Conservation (phyloP, 2,329 filamentous ascomycete genomes). For the Diaporthe sp. region DNA sequence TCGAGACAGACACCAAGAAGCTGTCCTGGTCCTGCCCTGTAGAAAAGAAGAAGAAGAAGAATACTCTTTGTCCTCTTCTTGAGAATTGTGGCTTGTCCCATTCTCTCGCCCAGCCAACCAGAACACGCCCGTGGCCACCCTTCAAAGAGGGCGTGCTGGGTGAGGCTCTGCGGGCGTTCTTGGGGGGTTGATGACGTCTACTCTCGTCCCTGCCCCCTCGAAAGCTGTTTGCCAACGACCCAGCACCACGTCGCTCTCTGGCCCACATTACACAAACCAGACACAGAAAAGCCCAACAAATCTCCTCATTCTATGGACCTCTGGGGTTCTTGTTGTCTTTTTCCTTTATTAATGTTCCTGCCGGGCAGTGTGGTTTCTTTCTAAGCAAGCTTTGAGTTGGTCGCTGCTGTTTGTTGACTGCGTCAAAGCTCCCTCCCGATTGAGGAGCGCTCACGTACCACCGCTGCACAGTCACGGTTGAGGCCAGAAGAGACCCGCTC, state of each 20-base stretch:
- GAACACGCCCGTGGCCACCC: neutral
- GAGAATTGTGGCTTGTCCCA: neutral
- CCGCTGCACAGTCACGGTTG: neutral
- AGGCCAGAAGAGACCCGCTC: constrained; percentile 6
- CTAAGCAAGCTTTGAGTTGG: neutral
- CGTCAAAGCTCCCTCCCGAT: constrained; percentile 21
- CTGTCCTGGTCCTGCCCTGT: neutral
- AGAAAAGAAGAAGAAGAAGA: neutral
- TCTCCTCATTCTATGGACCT: constrained; percentile 15
- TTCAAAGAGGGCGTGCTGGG: neutral
- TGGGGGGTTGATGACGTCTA: constrained; percentile 17
- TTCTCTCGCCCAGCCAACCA: constrained; percentile 6
- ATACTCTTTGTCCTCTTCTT: neutral
- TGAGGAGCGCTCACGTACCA: neutral
- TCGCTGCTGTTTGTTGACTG: constrained; percentile 7
- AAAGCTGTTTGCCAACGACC: constrained; percentile 18
- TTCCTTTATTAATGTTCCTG: neutral
- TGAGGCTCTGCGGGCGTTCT: constrained; percentile 6
- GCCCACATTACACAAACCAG: constrained; percentile 15
- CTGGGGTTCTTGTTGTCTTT: neutral
- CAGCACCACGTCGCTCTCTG: constrained; percentile 14
- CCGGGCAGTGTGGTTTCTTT: neutral
- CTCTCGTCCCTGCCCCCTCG: no score
- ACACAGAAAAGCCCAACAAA: constrained; percentile 2
- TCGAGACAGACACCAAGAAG: neutral